Evolutionary conservation across 1,284 basidiomycete species (phyloP), one percentile per base, ranked within the genome.

Genomic region (Cutaneotrichosporon daszewskae): DNA sequence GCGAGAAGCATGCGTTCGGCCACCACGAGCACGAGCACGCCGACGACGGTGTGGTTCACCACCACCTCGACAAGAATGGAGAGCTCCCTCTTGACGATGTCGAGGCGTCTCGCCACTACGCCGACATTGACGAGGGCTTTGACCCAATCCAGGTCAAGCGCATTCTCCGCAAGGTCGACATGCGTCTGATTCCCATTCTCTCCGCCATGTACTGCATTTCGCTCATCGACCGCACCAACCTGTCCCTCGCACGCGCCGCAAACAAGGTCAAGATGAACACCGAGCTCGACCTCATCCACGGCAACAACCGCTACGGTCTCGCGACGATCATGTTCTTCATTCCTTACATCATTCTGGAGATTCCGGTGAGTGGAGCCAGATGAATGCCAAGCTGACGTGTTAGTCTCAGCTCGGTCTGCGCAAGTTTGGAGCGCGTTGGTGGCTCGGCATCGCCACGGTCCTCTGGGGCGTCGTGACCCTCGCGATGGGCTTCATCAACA

Each of bases 391-490:
- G 27, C 25, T 10, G 9, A 38, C 11, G 24, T 4, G 7, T 3
- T 12, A 48, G 46, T 48, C 51, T 2, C 50, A 52, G 29, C 33
- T 62, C 57, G 17, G 51, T 64, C 49, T 54, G 34, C 41, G 57
- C 16, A 48, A 49, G 17, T 54, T 54, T 23, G 50, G 55, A 8
- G 50, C 50, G 3, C 40, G 43, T 17, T 17, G 35, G 12, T 52
- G 50, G 50, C 50, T 52, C 29, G 43, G 32, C 14, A 29, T 34
- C 4, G 40, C 46, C n/a, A 43, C 46, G n/a, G 20, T 61, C 33
- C 49, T 58, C 32, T 74, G 71, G 66, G 72, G 72, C 23, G 44
- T 67, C 5, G 55, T 69, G 41, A 71, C 72, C 65, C 40, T 73
- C n/a, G 62, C 61, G 16, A 66, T 69, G 62, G 66, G 56, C 4